Conservation (phyloP, 768 basidiomycete genomes). For the Mycena venus region DNA sequence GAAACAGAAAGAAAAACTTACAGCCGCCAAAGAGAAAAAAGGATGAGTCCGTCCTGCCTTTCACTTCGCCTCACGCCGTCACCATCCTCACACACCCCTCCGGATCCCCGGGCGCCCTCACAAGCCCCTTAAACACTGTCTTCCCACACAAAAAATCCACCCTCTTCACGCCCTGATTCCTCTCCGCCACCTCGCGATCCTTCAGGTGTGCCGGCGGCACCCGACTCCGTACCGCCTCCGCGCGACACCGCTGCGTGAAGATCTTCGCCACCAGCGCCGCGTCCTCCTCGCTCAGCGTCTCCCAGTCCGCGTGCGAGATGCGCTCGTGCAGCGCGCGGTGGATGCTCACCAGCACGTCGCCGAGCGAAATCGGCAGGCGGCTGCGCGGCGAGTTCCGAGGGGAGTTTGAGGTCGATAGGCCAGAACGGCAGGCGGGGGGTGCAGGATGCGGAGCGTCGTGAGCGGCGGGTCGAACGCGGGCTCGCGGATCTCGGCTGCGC, state of each 20-base stretch:
- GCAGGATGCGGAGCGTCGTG: constrained; percentile 54
- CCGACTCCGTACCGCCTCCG: constrained; percentile 54
- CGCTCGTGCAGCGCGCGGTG: constrained; percentile 28
- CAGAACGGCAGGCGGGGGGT: constrained; percentile 55
- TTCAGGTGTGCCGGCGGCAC: constrained; percentile 45
- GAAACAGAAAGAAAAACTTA: too few species aligned
- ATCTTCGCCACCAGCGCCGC: constrained; percentile 48
- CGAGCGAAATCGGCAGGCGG: constrained; percentile 9
- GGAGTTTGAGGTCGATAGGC: constrained; percentile 51
- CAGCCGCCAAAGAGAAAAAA: too few species aligned
- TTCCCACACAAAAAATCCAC: constrained; percentile 53
- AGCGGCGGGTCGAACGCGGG: constrained; percentile 55
- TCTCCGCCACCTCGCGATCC: constrained; percentile 45
- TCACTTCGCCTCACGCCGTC: constrained; percentile 3
- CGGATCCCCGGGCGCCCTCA: constrained; percentile 37
- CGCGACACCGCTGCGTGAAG: constrained; percentile 41
- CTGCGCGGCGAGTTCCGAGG: neutral
- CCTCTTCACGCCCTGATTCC: constrained; percentile 53
- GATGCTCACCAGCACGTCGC: constrained; percentile 22
- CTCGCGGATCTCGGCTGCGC: neutral
- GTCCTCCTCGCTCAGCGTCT: neutral
- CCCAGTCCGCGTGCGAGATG: constrained; percentile 31
- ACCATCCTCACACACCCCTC: constrained; percentile 20
- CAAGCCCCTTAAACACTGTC: constrained; percentile 53
- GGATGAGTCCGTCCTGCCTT: too few species aligned